Evolutionary conservation across 148 eudicot genomes (phyloP).

Genomic region (Rhododendron vialii): DNA sequence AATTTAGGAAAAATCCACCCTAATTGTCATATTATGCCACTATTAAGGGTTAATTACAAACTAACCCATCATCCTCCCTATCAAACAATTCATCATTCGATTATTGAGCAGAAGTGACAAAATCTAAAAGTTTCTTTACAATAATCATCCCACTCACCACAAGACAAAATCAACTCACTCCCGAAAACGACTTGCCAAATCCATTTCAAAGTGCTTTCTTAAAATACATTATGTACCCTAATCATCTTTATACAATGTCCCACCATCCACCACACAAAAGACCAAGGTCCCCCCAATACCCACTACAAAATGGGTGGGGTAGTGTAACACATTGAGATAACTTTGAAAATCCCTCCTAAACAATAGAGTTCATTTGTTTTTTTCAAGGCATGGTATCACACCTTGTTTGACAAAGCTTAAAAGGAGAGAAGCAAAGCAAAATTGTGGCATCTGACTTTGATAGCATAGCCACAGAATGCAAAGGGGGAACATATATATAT

Average conservation of each 20-base stretch:
- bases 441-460: slow-evolving; percentile 18
- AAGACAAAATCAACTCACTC: neutral
- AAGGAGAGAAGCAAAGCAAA: neutral
- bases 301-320: neutral
- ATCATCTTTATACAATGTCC: slow-evolving; percentile 11
- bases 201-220: neutral
- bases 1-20: no score
- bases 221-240: neutral
- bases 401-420: slow-evolving; percentile 4
- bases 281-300: neutral
- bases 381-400: neutral
- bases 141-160: neutral
- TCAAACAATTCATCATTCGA: neutral
- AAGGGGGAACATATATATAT: neutral
- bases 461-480: slow-evolving; percentile 15
- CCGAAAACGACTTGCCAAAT: neutral
- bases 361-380: neutral
- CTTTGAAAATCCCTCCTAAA: slow-evolving; percentile 6
- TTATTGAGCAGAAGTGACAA: neutral
- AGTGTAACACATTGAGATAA: neutral
- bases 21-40: no score
- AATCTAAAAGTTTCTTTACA: neutral
- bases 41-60: neutral
- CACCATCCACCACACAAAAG: slow-evolving; percentile 3
- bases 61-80: neutral